These are phyloP conservation scores for Triangularia verruculosa DNA, from an alignment of 2,329 filamentous ascomycete species.

Conservation along the genomic window DNA sequence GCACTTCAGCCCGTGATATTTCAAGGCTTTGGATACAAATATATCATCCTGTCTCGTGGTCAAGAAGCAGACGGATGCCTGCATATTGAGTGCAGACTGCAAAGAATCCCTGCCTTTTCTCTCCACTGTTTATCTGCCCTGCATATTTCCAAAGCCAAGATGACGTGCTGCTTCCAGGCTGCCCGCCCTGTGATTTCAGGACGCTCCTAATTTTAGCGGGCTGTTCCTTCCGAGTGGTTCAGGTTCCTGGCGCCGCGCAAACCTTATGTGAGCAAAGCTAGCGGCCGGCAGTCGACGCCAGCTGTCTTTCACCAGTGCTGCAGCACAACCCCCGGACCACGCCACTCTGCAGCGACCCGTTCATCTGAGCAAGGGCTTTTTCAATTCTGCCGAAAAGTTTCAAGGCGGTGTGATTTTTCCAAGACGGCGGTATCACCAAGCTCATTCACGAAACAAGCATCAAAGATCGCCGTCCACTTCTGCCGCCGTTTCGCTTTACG, in stretches of 20 bases:
- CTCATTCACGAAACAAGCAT: neutral
- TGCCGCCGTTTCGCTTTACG: neutral
- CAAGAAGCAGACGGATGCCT: neutral
- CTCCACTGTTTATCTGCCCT: slow-evolving; percentile 5
- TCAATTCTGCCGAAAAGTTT: neutral
- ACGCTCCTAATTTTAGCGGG: slow-evolving; percentile 12
- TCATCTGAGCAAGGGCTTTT: neutral
- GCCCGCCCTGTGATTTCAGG: neutral
- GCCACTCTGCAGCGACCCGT: neutral
- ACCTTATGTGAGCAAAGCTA: neutral
- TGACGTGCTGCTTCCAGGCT: slow-evolving; percentile 12
- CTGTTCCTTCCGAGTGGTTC: neutral
- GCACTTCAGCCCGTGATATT: too few species aligned
- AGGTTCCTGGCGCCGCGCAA: neutral
- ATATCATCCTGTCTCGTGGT: neutral
- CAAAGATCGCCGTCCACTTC: neutral
- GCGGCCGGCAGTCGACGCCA: slow-evolving; percentile 9
- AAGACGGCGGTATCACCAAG: neutral
- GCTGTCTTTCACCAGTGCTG: slow-evolving; percentile 5
- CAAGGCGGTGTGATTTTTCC: neutral
- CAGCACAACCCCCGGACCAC: neutral
- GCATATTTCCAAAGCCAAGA: slow-evolving; percentile 12
- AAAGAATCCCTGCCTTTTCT: neutral
- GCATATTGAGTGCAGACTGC: slow-evolving; percentile 4
- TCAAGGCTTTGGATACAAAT: too few species aligned